Evolutionary conservation across 441 rosid species (phyloP).

Genomic region (Jatropha multifida): DNA sequence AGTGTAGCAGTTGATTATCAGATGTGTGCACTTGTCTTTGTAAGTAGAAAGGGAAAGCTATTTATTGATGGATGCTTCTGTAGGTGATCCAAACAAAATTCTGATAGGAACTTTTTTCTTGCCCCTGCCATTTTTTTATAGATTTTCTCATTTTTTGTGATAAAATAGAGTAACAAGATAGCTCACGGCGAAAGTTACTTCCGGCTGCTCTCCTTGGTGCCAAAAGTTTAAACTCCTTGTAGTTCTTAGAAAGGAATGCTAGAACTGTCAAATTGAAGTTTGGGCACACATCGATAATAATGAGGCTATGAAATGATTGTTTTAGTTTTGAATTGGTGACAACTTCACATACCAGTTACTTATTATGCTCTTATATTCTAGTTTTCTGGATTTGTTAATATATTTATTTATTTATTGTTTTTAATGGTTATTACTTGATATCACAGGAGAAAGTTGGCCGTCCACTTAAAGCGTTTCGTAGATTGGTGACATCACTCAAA

Average conservation of each 20-base stretch:
- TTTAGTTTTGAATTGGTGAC: no score
- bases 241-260: no score
- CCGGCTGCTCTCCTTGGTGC: no score
- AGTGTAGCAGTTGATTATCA: background rate
- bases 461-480: conserved; percentile 69
- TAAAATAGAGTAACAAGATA: no score
- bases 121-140: background rate
- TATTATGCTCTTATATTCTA: background rate
- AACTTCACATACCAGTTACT: no score
- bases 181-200: no score
- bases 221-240: no score
- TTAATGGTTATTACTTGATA: background rate
- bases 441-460: conserved; percentile 79
- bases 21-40: background rate
- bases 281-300: no score
- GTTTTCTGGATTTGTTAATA: background rate
- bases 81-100: background rate
- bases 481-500: conserved; percentile 72
- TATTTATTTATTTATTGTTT: no score
- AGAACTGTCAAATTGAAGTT: no score
- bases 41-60: background rate
- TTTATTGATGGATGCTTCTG: background rate
- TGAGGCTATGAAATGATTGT: no score
- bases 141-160: no score
- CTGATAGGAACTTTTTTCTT: background rate